phyloP scores from a whole-genome alignment of 1,284 basidiomycete genomes.

The Gymnopus androsaceus region DNA sequence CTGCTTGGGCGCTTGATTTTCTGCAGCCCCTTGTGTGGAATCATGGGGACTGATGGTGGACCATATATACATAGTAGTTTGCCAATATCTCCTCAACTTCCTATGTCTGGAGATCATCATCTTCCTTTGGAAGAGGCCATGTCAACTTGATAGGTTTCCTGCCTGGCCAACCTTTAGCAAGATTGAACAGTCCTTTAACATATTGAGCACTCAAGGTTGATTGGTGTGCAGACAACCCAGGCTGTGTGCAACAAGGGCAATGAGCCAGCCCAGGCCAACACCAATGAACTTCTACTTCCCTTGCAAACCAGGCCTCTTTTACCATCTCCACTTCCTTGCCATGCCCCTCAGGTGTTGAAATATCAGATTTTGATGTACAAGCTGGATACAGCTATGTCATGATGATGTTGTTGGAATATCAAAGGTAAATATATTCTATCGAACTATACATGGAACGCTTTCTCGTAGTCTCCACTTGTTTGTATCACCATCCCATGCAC shows the following conservation, averaged over 20 bases:
- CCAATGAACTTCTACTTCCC: background rate
- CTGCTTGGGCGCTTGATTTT: too few relatives aligned
- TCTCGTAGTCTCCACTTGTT: too few relatives aligned
- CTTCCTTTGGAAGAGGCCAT: background rate
- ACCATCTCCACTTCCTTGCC: background rate
- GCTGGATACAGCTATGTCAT: too few relatives aligned
- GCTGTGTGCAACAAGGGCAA: background rate
- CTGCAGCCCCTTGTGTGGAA: too few relatives aligned
- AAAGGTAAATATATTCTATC: too few relatives aligned
- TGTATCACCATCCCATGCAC: too few relatives aligned
- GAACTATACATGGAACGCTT: too few relatives aligned
- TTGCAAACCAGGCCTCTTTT: background rate
- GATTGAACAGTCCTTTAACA: background rate
- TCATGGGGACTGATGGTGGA: background rate
- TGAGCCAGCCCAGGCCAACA: background rate
- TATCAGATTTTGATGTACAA: too few relatives aligned
- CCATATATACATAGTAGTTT: background rate
- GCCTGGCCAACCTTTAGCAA: background rate
- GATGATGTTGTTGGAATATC: too few relatives aligned
- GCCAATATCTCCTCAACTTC: background rate
- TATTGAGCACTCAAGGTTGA: background rate
- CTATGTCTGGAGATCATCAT: background rate
- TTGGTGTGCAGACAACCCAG: background rate
- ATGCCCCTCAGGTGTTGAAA: too few relatives aligned
- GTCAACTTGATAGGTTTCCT: background rate